Percentiles rank a stretch among this genome's conserved stretches.
Evolutionary conservation across 177 flowering plant genomes (phyloP).

Genomic region (Vitis hybrid): DNA sequence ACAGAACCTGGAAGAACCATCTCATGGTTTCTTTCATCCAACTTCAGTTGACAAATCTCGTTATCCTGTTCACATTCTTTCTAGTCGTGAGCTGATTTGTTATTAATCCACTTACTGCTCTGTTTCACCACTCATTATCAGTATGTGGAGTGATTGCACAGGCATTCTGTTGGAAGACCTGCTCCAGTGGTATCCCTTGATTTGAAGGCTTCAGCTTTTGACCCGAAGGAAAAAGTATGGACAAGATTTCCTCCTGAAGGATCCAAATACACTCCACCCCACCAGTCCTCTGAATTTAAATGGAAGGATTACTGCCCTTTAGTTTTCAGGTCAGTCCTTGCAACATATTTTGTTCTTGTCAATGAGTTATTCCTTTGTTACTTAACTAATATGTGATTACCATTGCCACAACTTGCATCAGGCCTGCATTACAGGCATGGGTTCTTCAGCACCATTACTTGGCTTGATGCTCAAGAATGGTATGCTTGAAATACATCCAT

Average conservation of each 20-base stretch:
- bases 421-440: too few species aligned
- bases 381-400: too few species aligned
- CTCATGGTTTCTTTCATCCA: too few species aligned
- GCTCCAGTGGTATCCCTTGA: constrained; percentile 47
- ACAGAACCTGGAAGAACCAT: too few species aligned
- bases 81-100: background rate
- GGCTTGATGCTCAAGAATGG: too few species aligned
- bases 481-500: too few species aligned
- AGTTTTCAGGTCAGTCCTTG: constrained; percentile 46
- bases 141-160: constrained; percentile 14
- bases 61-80: background rate
- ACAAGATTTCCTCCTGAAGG: constrained; percentile 62
- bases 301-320: constrained; percentile 71
- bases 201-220: constrained; percentile 57
- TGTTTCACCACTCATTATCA: background rate
- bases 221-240: constrained; percentile 57
- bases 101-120: background rate
- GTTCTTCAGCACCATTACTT: too few species aligned
- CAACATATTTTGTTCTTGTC: background rate
- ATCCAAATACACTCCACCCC: constrained; percentile 56
- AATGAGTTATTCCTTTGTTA: background rate
- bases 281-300: constrained; percentile 49
- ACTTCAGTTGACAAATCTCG: background rate
- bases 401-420: too few species aligned
- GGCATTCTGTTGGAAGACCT: constrained; percentile 55